These are phyloP conservation scores for Trichoderma oligosporum DNA, from an alignment of 2,329 filamentous ascomycete genomes.

Conservation along the genomic window DNA sequence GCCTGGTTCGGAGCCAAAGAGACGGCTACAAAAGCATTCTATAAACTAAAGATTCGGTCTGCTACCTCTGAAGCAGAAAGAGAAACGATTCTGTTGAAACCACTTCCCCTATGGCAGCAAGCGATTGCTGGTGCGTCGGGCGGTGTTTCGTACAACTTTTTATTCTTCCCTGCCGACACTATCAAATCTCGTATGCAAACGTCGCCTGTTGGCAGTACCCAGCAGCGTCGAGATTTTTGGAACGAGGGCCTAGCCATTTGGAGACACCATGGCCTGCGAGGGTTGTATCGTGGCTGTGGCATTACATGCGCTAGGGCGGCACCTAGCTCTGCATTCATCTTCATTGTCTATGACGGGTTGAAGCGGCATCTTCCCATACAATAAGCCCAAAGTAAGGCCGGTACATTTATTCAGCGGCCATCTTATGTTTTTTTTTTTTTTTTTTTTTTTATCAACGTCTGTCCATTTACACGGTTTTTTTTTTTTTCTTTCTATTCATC, in stretches of 20 bases:
- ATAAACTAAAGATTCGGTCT: constrained; percentile 49
- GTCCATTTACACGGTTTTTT: constrained; percentile 21
- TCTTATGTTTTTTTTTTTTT: neutral
- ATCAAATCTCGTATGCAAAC: constrained; percentile 98
- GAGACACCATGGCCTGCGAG: constrained; percentile 74
- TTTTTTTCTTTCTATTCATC: neutral
- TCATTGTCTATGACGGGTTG: constrained; percentile 87
- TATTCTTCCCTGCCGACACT: constrained; percentile 96
- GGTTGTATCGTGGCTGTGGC: constrained; percentile 89
- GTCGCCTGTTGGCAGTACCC: constrained; percentile 59
- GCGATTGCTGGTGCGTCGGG: constrained; percentile 82
- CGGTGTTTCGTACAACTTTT: constrained; percentile 92
- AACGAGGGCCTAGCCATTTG: constrained; percentile 71
- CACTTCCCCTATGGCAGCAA: constrained; percentile 79
- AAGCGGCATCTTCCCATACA: constrained; percentile 62
- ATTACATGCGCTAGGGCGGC: constrained; percentile 85
- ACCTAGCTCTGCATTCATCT: constrained; percentile 97
- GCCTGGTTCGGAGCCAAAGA: constrained; percentile 96
- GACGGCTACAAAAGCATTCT: constrained; percentile 68
- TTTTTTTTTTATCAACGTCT: constrained; percentile 17
- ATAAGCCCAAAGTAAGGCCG: constrained; percentile 21
- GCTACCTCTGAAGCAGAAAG: constrained; percentile 40
- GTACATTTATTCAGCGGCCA: neutral
- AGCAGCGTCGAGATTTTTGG: constrained; percentile 63
- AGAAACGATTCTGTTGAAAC: constrained; percentile 42